Evolutionary conservation across 257 asterid genomes (phyloP).

Genomic region (Solanum pennellii): DNA sequence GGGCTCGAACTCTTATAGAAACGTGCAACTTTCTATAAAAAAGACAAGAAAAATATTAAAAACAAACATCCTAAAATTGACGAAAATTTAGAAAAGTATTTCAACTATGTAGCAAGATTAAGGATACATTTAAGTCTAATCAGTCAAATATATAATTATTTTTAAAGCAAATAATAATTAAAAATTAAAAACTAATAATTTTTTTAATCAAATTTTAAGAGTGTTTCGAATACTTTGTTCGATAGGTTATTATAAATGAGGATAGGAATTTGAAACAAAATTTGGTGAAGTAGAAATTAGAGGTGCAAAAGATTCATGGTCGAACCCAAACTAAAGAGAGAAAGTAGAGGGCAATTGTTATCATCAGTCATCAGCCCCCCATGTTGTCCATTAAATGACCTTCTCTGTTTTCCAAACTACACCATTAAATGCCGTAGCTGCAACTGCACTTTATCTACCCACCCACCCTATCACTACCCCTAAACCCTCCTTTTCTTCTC

Average conservation of each 20-base stretch:
- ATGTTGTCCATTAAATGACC: conserved; percentile 43
- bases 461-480: conserved; percentile 21
- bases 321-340: not conserved
- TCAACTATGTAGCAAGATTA: too few species aligned
- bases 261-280: not conserved
- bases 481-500: conserved; percentile 17
- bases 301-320: not conserved
- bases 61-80: too few species aligned
- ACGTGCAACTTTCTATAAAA: too few species aligned
- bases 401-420: conserved; percentile 27
- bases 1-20: too few species aligned
- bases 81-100: too few species aligned
- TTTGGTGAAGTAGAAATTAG: not conserved
- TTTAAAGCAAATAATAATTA: too few species aligned
- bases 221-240: too few species aligned
- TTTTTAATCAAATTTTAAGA: too few species aligned
- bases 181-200: too few species aligned
- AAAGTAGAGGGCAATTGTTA: not conserved
- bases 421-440: conserved; percentile 43
- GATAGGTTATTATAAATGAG: not conserved
- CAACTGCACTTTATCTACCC: conserved; percentile 25
- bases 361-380: conserved; percentile 2
- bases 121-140: too few species aligned
- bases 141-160: too few species aligned
- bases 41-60: too few species aligned